Evolutionary conservation across 2,329 filamentous ascomycete species (phyloP).

Genomic region (Xylariales sp.): DNA sequence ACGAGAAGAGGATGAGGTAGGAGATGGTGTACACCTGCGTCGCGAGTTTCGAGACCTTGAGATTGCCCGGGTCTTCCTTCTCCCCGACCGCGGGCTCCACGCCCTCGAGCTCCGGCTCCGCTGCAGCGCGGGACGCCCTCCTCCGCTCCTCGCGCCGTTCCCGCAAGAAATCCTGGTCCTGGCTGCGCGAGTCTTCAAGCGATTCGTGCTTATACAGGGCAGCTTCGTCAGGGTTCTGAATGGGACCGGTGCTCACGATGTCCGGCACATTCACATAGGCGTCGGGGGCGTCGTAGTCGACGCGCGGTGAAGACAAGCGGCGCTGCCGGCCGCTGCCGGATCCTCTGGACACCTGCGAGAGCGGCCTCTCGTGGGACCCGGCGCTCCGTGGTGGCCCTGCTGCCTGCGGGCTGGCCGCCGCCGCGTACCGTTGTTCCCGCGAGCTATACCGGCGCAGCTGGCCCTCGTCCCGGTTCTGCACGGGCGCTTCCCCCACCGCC

Average conservation of each 20-base stretch:
- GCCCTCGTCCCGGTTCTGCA: conserved; percentile 9
- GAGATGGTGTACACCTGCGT: conserved; percentile 69
- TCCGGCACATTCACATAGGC: conserved; percentile 40
- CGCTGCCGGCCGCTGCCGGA: conserved; percentile 6
- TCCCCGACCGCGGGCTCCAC: background rate
- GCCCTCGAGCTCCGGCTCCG: conserved; percentile 1
- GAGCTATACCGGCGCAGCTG: background rate
- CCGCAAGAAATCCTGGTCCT: conserved; percentile 17
- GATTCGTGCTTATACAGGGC: conserved; percentile 30
- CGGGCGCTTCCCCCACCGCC: conserved; percentile 10
- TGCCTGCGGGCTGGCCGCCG: no score
- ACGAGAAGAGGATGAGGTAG: conserved; percentile 79
- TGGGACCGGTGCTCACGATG: conserved; percentile 33
- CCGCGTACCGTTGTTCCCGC: conserved; percentile 4
- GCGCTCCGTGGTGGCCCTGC: no score
- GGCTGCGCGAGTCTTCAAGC: conserved; percentile 31
- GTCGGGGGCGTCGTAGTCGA: conserved; percentile 30
- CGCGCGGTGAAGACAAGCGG: conserved; percentile 12
- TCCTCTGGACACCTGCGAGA: background rate
- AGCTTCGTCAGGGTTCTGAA: conserved; percentile 36
- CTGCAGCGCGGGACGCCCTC: conserved; percentile 6
- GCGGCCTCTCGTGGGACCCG: no score
- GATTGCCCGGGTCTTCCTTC: conserved; percentile 7
- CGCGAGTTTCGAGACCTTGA: conserved; percentile 41
- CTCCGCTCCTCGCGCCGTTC: conserved; percentile 8